A percentile compares a stretch with the other conserved stretches of the same genome.
phyloP scores from a whole-genome alignment of 345 rosid genomes.

The Acer campestre region DNA sequence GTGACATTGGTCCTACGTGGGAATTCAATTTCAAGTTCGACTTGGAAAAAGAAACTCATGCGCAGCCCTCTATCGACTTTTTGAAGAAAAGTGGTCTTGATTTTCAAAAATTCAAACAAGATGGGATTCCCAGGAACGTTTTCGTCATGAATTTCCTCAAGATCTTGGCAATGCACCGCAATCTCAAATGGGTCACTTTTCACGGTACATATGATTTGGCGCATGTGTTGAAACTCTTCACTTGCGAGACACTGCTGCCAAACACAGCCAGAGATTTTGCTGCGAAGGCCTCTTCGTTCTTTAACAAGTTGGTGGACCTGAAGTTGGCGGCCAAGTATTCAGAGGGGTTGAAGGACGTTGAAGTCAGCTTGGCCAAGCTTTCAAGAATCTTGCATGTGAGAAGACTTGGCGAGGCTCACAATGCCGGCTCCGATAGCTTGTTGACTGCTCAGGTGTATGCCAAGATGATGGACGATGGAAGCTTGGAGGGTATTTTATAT shows the following conservation, averaged over 20 bases:
- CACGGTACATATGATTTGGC: not conserved
- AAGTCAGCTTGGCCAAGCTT: not conserved
- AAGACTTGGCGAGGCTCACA: conserved; percentile 6
- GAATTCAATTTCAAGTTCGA: conserved; percentile 10
- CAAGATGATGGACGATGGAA: not conserved
- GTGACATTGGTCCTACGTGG: not conserved
- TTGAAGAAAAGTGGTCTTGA: not conserved
- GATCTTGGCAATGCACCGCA: not conserved
- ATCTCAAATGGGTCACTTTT: conserved; percentile 7
- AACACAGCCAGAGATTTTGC: not conserved
- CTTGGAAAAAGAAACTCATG: not conserved
- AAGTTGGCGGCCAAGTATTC: not conserved
- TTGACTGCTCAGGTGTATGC: not conserved
- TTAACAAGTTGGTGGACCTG: not conserved
- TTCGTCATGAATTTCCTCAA: not conserved
- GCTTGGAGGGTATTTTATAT: conserved; percentile 1
- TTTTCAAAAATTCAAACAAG: not conserved
- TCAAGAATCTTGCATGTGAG: not conserved
- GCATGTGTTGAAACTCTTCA: not conserved
- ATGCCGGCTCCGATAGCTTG: not conserved
- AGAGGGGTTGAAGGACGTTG: not conserved
- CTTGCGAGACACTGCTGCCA: not conserved
- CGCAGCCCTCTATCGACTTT: not conserved
- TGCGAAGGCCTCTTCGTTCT: not conserved
- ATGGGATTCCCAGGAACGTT: not conserved